These are phyloP conservation scores for Helichrysum umbraculigerum DNA, from an alignment of 129 eudicot species.

Conservation along the genomic window DNA sequence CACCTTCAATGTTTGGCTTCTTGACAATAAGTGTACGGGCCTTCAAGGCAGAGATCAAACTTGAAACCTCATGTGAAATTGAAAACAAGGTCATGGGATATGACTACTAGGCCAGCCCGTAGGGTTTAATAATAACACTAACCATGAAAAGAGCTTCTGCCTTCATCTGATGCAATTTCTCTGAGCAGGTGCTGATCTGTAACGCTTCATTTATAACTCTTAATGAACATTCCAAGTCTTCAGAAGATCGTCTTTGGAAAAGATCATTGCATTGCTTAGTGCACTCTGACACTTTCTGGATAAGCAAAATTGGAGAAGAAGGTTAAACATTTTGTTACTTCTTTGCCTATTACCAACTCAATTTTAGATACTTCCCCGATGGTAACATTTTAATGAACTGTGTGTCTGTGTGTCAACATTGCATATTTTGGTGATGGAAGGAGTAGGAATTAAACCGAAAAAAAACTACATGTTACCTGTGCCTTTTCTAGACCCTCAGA, in stretches of 20 bases:
- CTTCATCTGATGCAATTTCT: slow-evolving; percentile 68
- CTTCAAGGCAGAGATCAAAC: background rate
- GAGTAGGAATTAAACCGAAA: background rate
- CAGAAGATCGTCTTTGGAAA: slow-evolving; percentile 42
- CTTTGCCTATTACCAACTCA: background rate
- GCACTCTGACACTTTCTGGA: slow-evolving; percentile 76
- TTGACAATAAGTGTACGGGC: background rate
- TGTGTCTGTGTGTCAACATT: background rate
- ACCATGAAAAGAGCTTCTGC: slow-evolving; percentile 89
- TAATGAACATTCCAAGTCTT: slow-evolving; percentile 56
- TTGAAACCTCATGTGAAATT: background rate
- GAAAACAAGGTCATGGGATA: background rate
- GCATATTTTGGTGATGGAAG: background rate
- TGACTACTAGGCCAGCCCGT: background rate
- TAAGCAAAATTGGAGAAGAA: background rate
- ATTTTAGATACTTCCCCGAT: background rate
- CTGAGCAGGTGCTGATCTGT: slow-evolving; percentile 70
- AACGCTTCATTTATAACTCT: slow-evolving; percentile 63
- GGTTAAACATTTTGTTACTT: background rate
- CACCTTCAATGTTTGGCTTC: background rate
- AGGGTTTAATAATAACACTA: slow-evolving; percentile 21
- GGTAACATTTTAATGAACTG: background rate
- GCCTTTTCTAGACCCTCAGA: slow-evolving; percentile 87
- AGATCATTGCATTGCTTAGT: slow-evolving; percentile 52
- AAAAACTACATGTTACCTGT: slow-evolving; percentile 48